Conservation (phyloP, 73 alveolate genomes). For the Tetrahymena malaccensis region DNA sequence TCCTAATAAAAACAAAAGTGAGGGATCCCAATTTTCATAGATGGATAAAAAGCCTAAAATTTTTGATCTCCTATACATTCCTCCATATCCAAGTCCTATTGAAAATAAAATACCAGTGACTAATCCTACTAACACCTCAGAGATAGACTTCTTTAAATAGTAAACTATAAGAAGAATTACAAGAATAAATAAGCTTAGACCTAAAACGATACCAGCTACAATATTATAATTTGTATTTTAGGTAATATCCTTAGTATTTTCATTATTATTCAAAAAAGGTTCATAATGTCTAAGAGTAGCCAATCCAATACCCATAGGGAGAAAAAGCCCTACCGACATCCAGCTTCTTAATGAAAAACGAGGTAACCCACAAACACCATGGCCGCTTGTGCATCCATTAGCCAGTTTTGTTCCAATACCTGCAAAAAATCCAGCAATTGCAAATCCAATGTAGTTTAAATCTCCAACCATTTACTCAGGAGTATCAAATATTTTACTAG, state of each 20-base stretch:
- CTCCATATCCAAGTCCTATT: not conserved
- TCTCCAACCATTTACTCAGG: not conserved
- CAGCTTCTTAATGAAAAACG: constrained; percentile 78
- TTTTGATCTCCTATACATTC: not conserved
- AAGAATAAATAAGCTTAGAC: not conserved
- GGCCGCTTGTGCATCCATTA: constrained; percentile 98
- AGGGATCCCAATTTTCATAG: constrained; percentile 20
- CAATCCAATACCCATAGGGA: constrained; percentile 72
- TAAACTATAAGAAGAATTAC: not conserved
- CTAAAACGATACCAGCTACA: not conserved
- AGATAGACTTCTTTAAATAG: not conserved
- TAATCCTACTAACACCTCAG: not conserved
- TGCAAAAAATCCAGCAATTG: constrained; percentile 84
- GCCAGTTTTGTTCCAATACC: constrained; percentile 95
- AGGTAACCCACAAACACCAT: constrained; percentile 97
- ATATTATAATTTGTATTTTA: not conserved
- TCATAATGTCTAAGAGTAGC: constrained; percentile 63
- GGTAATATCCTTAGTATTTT: not conserved
- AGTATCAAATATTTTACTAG: not conserved
- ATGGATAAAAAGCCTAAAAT: not conserved
- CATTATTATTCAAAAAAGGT: not conserved
- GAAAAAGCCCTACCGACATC: constrained; percentile 81
- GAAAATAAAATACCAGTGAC: not conserved
- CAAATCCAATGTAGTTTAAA: constrained; percentile 48
- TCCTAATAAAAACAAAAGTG: constrained; percentile 82